Evolutionary conservation across 2,329 filamentous ascomycete species (phyloP).

Genomic region (Mycosphaerella sp.): DNA sequence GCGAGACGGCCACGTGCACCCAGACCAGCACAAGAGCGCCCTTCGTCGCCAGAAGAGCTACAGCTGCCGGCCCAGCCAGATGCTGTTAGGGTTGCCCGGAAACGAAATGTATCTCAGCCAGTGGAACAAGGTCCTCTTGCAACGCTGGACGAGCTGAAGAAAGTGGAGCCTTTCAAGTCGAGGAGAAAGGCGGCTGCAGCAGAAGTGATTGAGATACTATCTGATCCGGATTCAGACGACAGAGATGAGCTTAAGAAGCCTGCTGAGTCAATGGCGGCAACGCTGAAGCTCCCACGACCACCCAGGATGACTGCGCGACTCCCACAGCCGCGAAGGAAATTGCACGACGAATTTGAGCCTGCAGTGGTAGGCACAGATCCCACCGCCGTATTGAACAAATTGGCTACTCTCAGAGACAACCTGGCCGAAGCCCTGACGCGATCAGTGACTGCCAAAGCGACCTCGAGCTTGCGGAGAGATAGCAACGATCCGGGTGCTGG

Average conservation of each 20-base stretch:
- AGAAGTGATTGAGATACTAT: constrained; percentile 35
- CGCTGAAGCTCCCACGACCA: constrained; percentile 27
- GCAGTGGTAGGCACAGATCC: constrained; percentile 40
- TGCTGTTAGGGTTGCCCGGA: constrained; percentile 22
- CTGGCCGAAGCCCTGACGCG: constrained; percentile 41
- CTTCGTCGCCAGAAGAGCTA: constrained; percentile 24
- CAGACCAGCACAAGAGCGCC: constrained; percentile 23
- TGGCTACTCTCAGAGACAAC: constrained; percentile 43
- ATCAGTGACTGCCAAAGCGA: constrained; percentile 18
- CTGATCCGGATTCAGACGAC: constrained; percentile 30
- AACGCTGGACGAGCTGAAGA: constrained; percentile 31
- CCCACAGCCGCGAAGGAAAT: constrained; percentile 21
- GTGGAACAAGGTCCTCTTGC: constrained; percentile 27
- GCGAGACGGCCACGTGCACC: constrained; percentile 32
- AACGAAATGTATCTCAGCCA: constrained; percentile 20
- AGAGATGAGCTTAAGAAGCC: constrained; percentile 18
- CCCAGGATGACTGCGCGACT: constrained; percentile 28
- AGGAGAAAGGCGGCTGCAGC: constrained; percentile 24
- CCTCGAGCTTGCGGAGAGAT: constrained; percentile 18
- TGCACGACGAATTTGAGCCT: constrained; percentile 13
- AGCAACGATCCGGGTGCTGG: constrained; percentile 31
- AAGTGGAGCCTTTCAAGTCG: constrained; percentile 27
- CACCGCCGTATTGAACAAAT: constrained; percentile 40
- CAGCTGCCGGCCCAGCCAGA: constrained; percentile 9
- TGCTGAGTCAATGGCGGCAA: constrained; percentile 8